Evolutionary conservation across 169 alveolate species (phyloP), one percentile per base, ranked within the genome.

Genomic region (Eimeria maxima): DNA sequence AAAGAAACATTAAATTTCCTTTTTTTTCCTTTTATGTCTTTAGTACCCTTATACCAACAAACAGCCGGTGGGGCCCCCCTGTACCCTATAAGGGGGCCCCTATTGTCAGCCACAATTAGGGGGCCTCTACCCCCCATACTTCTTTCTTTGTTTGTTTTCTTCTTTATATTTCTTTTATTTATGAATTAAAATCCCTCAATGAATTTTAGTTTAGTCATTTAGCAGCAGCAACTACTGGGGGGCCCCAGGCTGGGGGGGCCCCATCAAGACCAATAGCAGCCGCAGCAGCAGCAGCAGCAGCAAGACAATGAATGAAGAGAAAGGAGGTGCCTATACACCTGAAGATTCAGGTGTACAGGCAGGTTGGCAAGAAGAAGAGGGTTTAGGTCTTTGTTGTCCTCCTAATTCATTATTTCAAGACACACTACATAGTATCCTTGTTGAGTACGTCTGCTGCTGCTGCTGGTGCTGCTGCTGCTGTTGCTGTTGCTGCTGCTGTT

Each of bases 401-500:
- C 67, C 89, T 7, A 78, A 78, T 20, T 45, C 89, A 3, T 38
- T 45, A 6, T 57, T 78, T 10, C 89, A 78, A 57, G 89, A 78
- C 45, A 22, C 67, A 5, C 65, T 78, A 6, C 47, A 78, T 29
- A n/a, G 65, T 20, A 78, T 78, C 14, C 65, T 78, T 5, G 89
- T 78, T 16, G 67, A 78, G 89, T 78, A 8, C 20, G 89, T 73
- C 44, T 4, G 44, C 84, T 38, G 55, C 6, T 73, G 44, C 47
- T 73, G 84, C 50, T 38, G 84, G 53, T n/a, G 44, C 55, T 73
- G 84, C 20, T 73, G 44, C 84, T 73, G 50, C 50, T 73, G 44
- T 47, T 73, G 44, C 22, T n/a, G 44, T 22, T n/a, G 84, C 50
- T 73, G 44, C 84, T 73, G 50, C 20, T 73, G 44, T 47, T 73